Conservation (phyloP, 129 eudicot genomes). For the Flaveria robusta region DNA sequence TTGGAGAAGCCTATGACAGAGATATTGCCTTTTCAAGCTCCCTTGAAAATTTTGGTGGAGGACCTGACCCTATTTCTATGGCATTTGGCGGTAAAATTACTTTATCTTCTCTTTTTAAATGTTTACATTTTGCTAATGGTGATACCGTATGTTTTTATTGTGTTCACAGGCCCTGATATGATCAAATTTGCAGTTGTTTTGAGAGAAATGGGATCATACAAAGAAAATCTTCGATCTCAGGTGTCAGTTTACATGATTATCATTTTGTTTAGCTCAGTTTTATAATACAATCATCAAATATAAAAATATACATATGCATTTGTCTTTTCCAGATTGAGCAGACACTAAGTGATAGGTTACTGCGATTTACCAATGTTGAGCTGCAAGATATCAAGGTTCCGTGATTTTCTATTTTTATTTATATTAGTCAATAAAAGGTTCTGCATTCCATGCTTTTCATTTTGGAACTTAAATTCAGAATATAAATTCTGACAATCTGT, state of each 20-base stretch:
- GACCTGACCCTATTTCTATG: constrained; percentile 76
- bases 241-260: constrained; percentile 35
- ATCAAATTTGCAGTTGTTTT: constrained; percentile 73
- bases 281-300: background rate
- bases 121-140: constrained; percentile 21
- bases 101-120: constrained; percentile 2
- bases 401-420: constrained; percentile 25
- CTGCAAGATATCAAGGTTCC: constrained; percentile 83
- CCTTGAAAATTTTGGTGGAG: constrained; percentile 77
- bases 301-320: constrained; percentile 1
- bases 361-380: constrained; percentile 67
- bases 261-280: background rate
- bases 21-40: constrained; percentile 77
- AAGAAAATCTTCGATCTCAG: constrained; percentile 85
- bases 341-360: constrained; percentile 57
- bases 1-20: constrained; percentile 76
- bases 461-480: background rate
- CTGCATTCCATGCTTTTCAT: background rate
- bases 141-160: constrained; percentile 23
- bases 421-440: background rate
- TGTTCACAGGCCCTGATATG: constrained; percentile 80
- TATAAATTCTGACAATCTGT: background rate
- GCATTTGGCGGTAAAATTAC: constrained; percentile 70
- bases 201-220: constrained; percentile 83
- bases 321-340: constrained; percentile 64